Evolutionary conservation across 2,329 filamentous ascomycete genomes (phyloP), one percentile per base, ranked within the genome.

Genomic region (Penicillium sp.): DNA sequence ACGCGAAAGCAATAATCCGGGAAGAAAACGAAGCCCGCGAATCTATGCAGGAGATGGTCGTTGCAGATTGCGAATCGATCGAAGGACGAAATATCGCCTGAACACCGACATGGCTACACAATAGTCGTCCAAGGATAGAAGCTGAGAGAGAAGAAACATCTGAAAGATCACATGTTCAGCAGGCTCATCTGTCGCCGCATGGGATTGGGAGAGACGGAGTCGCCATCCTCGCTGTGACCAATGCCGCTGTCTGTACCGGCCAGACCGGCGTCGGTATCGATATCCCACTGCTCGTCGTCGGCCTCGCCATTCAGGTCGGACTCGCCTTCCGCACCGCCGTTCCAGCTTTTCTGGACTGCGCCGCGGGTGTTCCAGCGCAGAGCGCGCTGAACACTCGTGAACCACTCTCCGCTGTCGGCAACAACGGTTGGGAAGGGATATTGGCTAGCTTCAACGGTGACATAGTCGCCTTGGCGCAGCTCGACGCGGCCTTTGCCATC

Each of bases 391-490:
- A 98, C 88, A 58, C 87, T 94, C 65, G 96, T 87, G 62, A 98
- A 96, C 93, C 93, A 98, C 65, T 98, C 93, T 1, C 84, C 86
- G 46, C 84, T 84, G 48, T 85, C 87, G 50, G 88, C 86, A 42
- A 94, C 87, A 29, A 98, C 91, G 1, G 93, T 97, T 2, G 93
- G 93, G 72, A 98, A 97, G 0, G 93, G 93, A 59, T 96, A 98
- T 63, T 94, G 89, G 19, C 87, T 94, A 3, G 93, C 93, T 27
- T 91, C 88, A 57, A 98, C 93, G 45, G 91, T 96, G 63, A 98
- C 93, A 57, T 91, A 87, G 68, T 98, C 93, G 38, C 93, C 93
- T 58, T 91, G 87, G 48, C 84, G 84, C 23, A 98, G 81, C 68
- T 98, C 91, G 29, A 98, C 80, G 35, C 93, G 88, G 40, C 89